Conservation (phyloP, 257 asterid species). For the Petunia secreta region DNA sequence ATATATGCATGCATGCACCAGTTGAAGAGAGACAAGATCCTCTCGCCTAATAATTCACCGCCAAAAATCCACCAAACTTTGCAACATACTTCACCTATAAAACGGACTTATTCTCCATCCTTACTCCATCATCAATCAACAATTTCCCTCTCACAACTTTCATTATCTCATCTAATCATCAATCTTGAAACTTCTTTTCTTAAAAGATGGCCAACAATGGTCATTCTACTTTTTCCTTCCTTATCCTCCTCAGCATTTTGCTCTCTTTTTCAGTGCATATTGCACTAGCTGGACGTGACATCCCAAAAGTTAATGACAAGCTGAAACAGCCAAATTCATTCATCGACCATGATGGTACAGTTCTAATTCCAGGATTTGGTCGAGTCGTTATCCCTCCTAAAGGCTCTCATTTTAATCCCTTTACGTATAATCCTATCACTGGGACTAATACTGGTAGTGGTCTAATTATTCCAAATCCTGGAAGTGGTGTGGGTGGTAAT, state of each 20-base stretch:
- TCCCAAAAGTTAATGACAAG: slow-evolving; percentile 36
- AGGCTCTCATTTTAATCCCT: slow-evolving; percentile 41
- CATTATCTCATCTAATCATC: background rate
- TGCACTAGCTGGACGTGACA: slow-evolving; percentile 41
- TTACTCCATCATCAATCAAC: background rate
- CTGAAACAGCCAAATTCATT: slow-evolving; percentile 48
- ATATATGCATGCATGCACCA: background rate
- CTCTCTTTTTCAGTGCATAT: slow-evolving; percentile 22
- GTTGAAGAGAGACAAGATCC: background rate
- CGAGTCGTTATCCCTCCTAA: slow-evolving; percentile 52
- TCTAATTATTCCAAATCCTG: slow-evolving; percentile 41
- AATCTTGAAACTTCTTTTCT: background rate
- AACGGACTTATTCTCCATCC: background rate
- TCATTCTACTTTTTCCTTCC: slow-evolving; percentile 31
- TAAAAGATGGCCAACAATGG: slow-evolving; percentile 47
- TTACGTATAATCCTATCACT: slow-evolving; percentile 67
- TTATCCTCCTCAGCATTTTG: slow-evolving; percentile 34
- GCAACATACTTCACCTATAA: slow-evolving; percentile 19
- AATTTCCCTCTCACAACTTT: background rate
- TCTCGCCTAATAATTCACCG: slow-evolving; percentile 41
- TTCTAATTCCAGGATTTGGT: slow-evolving; percentile 71
- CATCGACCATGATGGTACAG: slow-evolving; percentile 51
- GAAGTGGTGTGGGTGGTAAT: slow-evolving; percentile 30
- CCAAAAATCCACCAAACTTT: slow-evolving; percentile 38
- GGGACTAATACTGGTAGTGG: slow-evolving; percentile 55